phyloP scores from a whole-genome alignment of 352 stramenopile species.

The Phytophthora fragariae region DNA sequence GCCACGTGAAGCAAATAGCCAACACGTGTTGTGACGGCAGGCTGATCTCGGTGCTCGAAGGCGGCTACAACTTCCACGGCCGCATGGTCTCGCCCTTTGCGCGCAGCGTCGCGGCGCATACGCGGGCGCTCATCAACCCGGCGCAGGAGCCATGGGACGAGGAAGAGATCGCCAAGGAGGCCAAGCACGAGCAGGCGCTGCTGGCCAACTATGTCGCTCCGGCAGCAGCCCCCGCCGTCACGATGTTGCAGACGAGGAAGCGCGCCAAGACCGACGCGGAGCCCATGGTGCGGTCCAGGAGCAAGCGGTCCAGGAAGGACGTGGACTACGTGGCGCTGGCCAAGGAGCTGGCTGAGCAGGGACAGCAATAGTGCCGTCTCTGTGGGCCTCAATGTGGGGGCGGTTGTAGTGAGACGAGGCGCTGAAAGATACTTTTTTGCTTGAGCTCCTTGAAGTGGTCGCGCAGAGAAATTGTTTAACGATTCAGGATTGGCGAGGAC shows the following conservation, averaged over 20 bases:
- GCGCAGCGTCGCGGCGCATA: slow-evolving; percentile 76
- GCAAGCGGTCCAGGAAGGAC: slow-evolving; percentile 62
- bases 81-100: slow-evolving; percentile 85
- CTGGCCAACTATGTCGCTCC: slow-evolving; percentile 58
- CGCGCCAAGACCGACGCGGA: slow-evolving; percentile 18
- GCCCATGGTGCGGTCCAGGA: slow-evolving; percentile 35
- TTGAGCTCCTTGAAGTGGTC: background rate
- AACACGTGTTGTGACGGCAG: slow-evolving; percentile 75
- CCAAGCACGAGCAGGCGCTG: slow-evolving; percentile 53
- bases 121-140: slow-evolving; percentile 64
- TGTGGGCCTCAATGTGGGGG: too few species aligned
- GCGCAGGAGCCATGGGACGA: slow-evolving; percentile 58
- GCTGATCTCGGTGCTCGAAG: slow-evolving; percentile 86
- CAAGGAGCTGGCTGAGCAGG: slow-evolving; percentile 51
- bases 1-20: slow-evolving; percentile 77
- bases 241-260: slow-evolving; percentile 47
- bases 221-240: slow-evolving; percentile 17
- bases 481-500: too few species aligned
- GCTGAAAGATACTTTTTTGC: slow-evolving; percentile 22
- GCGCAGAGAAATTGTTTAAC: background rate
- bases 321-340: slow-evolving; percentile 78
- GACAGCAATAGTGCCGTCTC: slow-evolving; percentile 24
- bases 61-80: slow-evolving; percentile 89
- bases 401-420: slow-evolving; percentile 8
- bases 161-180: slow-evolving; percentile 56